These are phyloP conservation scores for Brettanomyces custersianus DNA, from an alignment of 805 yeast genomes.

Conservation along the genomic window DNA sequence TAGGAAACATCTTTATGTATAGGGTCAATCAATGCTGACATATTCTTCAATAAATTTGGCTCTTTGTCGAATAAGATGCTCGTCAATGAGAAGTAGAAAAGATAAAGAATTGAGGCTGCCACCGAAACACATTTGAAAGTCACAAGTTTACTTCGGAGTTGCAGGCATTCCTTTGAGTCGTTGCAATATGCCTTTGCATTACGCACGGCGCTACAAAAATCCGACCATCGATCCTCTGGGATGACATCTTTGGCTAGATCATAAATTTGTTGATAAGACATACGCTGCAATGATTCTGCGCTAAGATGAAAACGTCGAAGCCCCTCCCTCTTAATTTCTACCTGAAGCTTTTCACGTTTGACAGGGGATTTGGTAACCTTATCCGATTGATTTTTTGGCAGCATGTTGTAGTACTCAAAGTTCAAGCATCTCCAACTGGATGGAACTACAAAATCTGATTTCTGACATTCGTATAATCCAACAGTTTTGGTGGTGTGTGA, in stretches of 20 bases:
- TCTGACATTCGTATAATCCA: constrained; percentile 21
- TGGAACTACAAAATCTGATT: constrained; percentile 34
- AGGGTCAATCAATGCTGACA: constrained; percentile 67
- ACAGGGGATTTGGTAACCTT: too few relatives aligned
- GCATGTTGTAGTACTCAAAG: constrained; percentile 40
- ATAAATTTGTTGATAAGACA: constrained; percentile 51
- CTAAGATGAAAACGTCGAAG: constrained; percentile 40
- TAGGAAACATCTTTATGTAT: constrained; percentile 42
- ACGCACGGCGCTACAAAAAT: constrained; percentile 51
- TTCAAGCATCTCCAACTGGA: constrained; percentile 46
- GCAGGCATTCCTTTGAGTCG: constrained; percentile 42
- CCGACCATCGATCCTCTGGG: constrained; percentile 58
- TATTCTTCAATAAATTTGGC: constrained; percentile 56
- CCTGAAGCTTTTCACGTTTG: too few relatives aligned
- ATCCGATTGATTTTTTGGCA: constrained; percentile 5
- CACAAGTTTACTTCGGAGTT: constrained; percentile 49
- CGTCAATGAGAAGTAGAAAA: constrained; percentile 48
- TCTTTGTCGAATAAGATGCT: constrained; percentile 64
- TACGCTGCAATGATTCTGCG: constrained; percentile 48
- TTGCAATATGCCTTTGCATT: constrained; percentile 64
- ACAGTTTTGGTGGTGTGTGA: constrained; percentile 4
- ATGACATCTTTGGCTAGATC: constrained; percentile 48
- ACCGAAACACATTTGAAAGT: constrained; percentile 59
- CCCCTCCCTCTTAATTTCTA: constrained; percentile 28
- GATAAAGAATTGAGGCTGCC: constrained; percentile 52